phyloP scores from a whole-genome alignment of 768 basidiomycete genomes.

The Amanita subjunquillea region DNA sequence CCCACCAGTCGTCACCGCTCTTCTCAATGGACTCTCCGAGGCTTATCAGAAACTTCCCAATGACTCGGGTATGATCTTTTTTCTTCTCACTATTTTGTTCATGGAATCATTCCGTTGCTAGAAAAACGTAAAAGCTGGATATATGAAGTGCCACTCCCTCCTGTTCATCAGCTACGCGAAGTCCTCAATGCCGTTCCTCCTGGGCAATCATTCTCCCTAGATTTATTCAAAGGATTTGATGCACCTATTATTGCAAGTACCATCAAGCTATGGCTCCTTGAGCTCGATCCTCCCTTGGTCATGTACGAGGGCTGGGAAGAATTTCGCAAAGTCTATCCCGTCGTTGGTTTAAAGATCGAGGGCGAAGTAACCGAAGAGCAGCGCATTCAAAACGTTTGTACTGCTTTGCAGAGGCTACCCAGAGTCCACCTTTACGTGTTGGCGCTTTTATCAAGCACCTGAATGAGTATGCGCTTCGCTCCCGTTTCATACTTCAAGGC shows the following conservation, averaged over 20 bases:
- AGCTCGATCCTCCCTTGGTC: constrained; percentile 79
- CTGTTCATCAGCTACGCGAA: constrained; percentile 80
- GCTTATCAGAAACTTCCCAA: constrained; percentile 50
- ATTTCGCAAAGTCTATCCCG: constrained; percentile 77
- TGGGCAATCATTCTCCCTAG: constrained; percentile 42
- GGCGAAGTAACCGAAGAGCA: constrained; percentile 45
- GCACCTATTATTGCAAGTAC: constrained; percentile 78
- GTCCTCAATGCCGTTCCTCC: constrained; percentile 65
- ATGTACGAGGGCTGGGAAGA: constrained; percentile 92
- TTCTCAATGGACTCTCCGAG: constrained; percentile 53
- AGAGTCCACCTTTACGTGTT: constrained; percentile 75
- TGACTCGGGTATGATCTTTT: constrained; percentile 46
- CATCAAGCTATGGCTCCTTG: constrained; percentile 85
- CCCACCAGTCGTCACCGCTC: constrained; percentile 63
- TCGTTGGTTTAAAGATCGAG: constrained; percentile 53
- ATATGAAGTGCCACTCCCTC: constrained; percentile 82
- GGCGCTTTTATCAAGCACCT: constrained; percentile 69
- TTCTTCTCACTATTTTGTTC: background rate
- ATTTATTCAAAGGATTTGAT: constrained; percentile 57
- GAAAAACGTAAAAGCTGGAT: constrained; percentile 91
- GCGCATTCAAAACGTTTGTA: constrained; percentile 49
- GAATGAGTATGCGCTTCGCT: constrained; percentile 37
- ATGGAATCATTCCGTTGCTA: constrained; percentile 12
- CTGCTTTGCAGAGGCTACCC: constrained; percentile 60
- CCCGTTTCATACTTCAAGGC: background rate